Base-by-base conservation (phyloP, 441 rosid genomes). In the Metrosideros polymorpha region DNA sequence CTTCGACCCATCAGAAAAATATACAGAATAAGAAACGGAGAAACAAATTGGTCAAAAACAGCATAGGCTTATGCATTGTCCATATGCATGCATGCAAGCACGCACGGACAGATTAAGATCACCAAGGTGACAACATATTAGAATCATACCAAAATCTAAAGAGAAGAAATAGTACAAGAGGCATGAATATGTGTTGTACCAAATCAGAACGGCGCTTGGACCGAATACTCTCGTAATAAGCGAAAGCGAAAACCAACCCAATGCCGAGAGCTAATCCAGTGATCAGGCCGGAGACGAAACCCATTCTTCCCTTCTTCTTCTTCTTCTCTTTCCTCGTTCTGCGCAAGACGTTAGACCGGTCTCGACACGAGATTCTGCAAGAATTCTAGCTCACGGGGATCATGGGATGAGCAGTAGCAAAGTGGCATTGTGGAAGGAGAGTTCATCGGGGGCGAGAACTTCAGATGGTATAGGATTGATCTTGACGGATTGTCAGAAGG, bases 221-320 rank as follows among this genome's bases (percentile, higher is more conserved):
- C 92, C 99, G 90, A 88, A 91, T 66, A 84, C 86, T 89, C 89
- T 90, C 91, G 86, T 89, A 95, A 9, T 94, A 93, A 85, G 99
- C 98, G 63, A 93, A 95, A 27, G 93, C 92, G 1, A 94, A 88
- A 32, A 95, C 88, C 93, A 97, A 87, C 7, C 94, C 94, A 42
- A 96, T 75, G 50, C 99, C 98, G 32, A 94, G 87, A 63, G 87
- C 52, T 83, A 95, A 55, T 84, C 99, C 99, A 45, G 93, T 56
- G 55, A 97, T 75, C 91, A 94, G 49, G 29, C 96, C 95, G 43
- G 89, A 83, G 51, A 95, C 56, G 90, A 96, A 95, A 32, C 93
- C 91, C 99, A 97, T 95, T 83, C 6, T 84, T 92, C 32, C 12
- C 86, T n/a, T 19, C 66, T 29, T 39, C 49, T 29, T 35, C 43